Percentiles rank a stretch among this genome's conserved stretches.
Conservation (phyloP, 495 filamentous ascomycete genomes). For the Penicillium simplicissimum region DNA sequence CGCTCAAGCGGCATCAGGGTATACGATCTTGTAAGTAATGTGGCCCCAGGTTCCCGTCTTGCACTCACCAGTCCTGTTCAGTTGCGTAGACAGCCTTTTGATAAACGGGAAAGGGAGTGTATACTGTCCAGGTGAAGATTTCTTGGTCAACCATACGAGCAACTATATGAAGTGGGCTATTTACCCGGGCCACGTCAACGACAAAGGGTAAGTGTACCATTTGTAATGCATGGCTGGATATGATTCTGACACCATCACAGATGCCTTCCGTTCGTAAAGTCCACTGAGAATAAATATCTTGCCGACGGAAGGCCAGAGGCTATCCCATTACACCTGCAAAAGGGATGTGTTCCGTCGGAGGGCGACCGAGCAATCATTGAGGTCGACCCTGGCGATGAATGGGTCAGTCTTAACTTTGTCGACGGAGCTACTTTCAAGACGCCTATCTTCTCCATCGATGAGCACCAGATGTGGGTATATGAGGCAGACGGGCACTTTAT, state of each 20-base stretch:
- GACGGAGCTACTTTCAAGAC: conserved; percentile 39
- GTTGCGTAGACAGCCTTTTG: conserved; percentile 51
- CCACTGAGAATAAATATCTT: background rate
- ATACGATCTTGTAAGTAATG: conserved; percentile 38
- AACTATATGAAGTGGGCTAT: conserved; percentile 14
- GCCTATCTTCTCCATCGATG: conserved; percentile 43
- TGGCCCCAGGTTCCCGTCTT: background rate
- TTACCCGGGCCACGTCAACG: conserved; percentile 12
- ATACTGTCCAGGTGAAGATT: conserved; percentile 40
- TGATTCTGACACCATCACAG: background rate
- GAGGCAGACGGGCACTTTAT: conserved; percentile 43
- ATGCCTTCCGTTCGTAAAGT: background rate
- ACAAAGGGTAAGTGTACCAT: background rate
- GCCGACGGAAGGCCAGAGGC: conserved; percentile 7
- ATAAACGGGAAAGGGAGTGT: conserved; percentile 55
- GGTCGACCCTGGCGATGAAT: conserved; percentile 37
- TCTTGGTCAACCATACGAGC: conserved; percentile 19
- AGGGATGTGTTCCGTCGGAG: conserved; percentile 39
- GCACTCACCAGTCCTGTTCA: background rate
- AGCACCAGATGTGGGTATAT: conserved; percentile 45
- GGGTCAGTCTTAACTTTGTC: conserved; percentile 53
- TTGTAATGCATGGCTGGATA: background rate
- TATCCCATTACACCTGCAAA: conserved; percentile 35
- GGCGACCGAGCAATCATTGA: conserved; percentile 32
- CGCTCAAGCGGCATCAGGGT: conserved; percentile 33